Evolutionary conservation across 2,329 filamentous ascomycete species (phyloP).

Genomic region (Fusarium equiseti): DNA sequence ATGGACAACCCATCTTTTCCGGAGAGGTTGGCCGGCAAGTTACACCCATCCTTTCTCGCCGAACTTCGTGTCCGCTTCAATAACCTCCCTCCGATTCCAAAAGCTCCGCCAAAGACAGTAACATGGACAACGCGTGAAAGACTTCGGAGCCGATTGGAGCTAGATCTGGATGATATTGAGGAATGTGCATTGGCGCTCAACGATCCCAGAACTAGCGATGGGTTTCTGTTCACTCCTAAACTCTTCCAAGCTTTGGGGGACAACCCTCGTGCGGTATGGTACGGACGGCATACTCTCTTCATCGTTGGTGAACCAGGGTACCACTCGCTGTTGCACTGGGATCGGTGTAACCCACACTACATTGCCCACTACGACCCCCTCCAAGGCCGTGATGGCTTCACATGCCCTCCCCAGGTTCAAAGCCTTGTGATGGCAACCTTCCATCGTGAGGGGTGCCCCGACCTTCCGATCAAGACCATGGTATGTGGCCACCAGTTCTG

Average conservation of each 20-base stretch:
- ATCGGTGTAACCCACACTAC: accelerated
- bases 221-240: neutral
- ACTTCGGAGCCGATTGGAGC: too few relatives aligned
- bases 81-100: too few relatives aligned
- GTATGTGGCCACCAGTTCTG: accelerated
- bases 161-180: neutral
- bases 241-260: neutral
- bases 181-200: neutral
- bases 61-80: too few relatives aligned
- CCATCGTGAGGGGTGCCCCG: neutral
- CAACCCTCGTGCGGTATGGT: neutral
- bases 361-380: neutral
- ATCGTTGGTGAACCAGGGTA: accelerated
- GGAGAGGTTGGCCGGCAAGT: too few relatives aligned
- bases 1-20: neutral
- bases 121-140: too few relatives aligned
- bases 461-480: neutral
- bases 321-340: neutral
- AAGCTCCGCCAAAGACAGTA: too few relatives aligned
- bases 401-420: neutral
- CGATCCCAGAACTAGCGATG: neutral
- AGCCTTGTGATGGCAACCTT: neutral
- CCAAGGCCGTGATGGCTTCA: neutral
- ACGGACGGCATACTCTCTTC: neutral
- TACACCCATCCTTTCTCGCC: too few relatives aligned